phyloP scores from a whole-genome alignment of 805 yeast species.

The Starmera dryadoides region DNA sequence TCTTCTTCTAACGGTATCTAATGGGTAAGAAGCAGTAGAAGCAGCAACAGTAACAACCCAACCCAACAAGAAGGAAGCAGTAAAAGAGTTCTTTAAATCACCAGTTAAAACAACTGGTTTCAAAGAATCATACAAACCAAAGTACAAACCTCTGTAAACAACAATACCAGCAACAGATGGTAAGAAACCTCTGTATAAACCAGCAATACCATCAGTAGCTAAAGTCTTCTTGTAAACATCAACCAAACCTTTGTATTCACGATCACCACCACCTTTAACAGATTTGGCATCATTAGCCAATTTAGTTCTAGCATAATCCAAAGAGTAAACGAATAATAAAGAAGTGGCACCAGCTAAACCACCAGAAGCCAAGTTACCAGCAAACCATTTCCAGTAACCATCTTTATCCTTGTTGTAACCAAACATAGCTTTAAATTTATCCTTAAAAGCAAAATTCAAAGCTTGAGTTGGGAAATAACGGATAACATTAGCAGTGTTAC shows the following conservation, averaged over 20 bases:
- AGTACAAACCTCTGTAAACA: slow-evolving; percentile 96
- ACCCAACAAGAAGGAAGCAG: slow-evolving; percentile 89
- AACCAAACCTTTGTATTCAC: slow-evolving; percentile 90
- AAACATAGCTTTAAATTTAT: slow-evolving; percentile 85
- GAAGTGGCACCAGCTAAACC: slow-evolving; percentile 95
- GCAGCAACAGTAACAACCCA: slow-evolving; percentile 97
- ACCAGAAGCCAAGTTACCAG: slow-evolving; percentile 95
- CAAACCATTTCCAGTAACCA: slow-evolving; percentile 83
- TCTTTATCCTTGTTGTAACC: slow-evolving; percentile 85
- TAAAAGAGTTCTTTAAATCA: slow-evolving; percentile 83
- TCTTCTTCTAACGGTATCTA: slow-evolving; percentile 97
- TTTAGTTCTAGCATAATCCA: slow-evolving; percentile 95
- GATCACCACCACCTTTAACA: slow-evolving; percentile 64
- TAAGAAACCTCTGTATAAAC: slow-evolving; percentile 96
- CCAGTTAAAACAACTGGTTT: slow-evolving; percentile 90
- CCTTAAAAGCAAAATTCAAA: slow-evolving; percentile 93
- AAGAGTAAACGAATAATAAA: slow-evolving; percentile 81
- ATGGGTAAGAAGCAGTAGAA: slow-evolving; percentile 94
- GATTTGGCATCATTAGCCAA: slow-evolving; percentile 94
- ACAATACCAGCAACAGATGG: slow-evolving; percentile 92
- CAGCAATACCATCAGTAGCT: slow-evolving; percentile 90
- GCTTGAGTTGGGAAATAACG: slow-evolving; percentile 99
- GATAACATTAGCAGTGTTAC: slow-evolving; percentile 95
- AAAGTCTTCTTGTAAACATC: slow-evolving; percentile 93
- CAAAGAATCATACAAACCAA: slow-evolving; percentile 89